Percentiles rank a stretch among this genome's conserved stretches.
phyloP scores from a whole-genome alignment of 225 moss, liverwort and hornwort genomes.

The Pleurozium schreberi region DNA sequence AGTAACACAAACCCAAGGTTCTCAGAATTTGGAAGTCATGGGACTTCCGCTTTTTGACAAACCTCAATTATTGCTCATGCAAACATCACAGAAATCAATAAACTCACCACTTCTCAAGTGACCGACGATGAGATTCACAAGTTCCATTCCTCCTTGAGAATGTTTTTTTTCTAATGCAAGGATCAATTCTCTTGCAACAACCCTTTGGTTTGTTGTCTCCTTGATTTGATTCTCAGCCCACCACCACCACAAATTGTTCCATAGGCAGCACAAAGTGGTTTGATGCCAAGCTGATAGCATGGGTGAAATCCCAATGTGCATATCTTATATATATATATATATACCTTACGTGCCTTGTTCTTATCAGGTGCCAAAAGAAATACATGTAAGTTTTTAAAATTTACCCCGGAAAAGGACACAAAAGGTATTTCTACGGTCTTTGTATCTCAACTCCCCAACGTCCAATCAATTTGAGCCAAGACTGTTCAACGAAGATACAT shows the following conservation, averaged over 20 bases:
- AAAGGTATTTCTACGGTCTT: too few relatives aligned
- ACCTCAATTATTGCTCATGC: background rate
- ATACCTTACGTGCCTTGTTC: too few relatives aligned
- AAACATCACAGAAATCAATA: background rate
- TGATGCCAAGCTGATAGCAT: background rate
- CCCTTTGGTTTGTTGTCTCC: background rate
- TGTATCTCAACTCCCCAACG: background rate
- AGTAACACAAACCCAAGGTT: too few relatives aligned
- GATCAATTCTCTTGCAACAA: too few relatives aligned
- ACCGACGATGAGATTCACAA: background rate
- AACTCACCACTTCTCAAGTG: background rate
- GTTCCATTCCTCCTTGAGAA: too few relatives aligned
- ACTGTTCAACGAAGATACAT: background rate
- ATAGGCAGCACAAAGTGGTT: background rate
- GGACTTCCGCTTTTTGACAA: background rate
- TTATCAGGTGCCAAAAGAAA: background rate
- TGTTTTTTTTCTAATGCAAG: background rate
- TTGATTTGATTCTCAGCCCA: background rate
- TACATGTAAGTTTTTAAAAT: background rate
- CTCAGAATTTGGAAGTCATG: fast-evolving
- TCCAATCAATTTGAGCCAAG: too few relatives aligned
- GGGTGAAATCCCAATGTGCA: background rate
- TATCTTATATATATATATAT: background rate
- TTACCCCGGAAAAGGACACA: background rate
- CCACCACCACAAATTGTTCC: background rate